Evolutionary conservation across 805 yeast species (phyloP), one percentile per base, ranked within the genome.

Genomic region (Candida sakaeoensis): DNA sequence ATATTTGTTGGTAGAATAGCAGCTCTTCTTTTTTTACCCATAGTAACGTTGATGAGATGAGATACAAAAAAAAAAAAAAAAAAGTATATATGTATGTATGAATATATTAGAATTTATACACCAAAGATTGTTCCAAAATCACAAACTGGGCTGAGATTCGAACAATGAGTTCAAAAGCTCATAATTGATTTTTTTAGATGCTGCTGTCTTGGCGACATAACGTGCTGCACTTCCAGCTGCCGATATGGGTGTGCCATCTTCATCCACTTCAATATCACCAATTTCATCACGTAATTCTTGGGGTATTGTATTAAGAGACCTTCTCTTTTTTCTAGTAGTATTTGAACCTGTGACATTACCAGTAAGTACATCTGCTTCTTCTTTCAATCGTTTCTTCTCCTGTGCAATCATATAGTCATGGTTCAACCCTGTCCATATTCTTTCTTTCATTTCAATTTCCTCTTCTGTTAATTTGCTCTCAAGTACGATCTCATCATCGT

Each of bases 1-100:
- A 93, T 85, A 63, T 93, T 93, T 14, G 89, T 85, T 8, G 98
- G 98, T 57, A 91, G 70, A 42, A 90, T 75, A 33, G 97, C 96
- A 19, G 96, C 93, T 75, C 96, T 85, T 65, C 85, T 81, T 60
- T 81, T 76, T 62, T 82, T 86, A 25, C 77, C 95, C 98, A 91
- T 91, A 15, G 19, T 51, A 3, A 16, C 13, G 3, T n/a, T n/a
- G 13, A 37, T 17, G 30, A 37, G 36, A 37, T 30, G 40, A 30
- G 36, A 7, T 14, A 19, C 14, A 22, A 15, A 27, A 15, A 13
- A 35, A 14, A 35, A 35, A 19, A 26, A 19, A 12, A 33, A 33
- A 39, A 15, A 18, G 33, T 16, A 16, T 17, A 5, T 24, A 23
- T 31, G 23, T 23, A 16, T 31, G 19, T n/a, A n/a, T n/a, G n/a